Base-by-base conservation (phyloP, 768 basidiomycete genomes). In the Amanita phalloides region DNA sequence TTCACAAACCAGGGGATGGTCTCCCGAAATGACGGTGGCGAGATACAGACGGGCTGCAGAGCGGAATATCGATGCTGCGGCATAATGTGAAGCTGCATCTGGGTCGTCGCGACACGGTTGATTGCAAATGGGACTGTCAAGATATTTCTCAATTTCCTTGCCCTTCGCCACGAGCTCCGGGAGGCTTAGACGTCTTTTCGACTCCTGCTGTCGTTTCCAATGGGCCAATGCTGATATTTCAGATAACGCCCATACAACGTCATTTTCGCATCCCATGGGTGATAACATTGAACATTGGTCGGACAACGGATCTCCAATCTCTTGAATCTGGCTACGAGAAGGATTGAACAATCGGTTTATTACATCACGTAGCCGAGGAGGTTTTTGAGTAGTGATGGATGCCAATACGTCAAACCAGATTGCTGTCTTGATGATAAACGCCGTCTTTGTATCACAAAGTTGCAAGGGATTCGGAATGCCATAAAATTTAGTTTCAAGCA, bases 391-490 rank as follows among this genome's bases (percentile, higher is more conserved):
- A n/a, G 87, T 86, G 47, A 84, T 76, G 1, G 83, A 79, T 6
- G 86, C 87, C 48, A 90, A 73, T 33, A 90, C 86, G 62, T 91
- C 89, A 63, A 90, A 89, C 89, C 89, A 91, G 51, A 90, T 81
- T 13, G 85, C 80, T 25, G 88, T 84, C 65, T 88, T 88, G 67
- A 90, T 74, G 61, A 90, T 82, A 65, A 90, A 90, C 67, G 77
- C 63, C 69, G 74, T 67, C 70, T 79, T 71, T 71, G 74, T 20
- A 61, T 56, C 56, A 57, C 76, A 79, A 13, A 55, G 51, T 32
- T 69, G 53, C 10, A 86, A 70, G 6, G 74, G 73, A 45, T 71
- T 69, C 49, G 68, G 66, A 7, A 75, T 71, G 23, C 72, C 70
- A 30, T 11, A 49, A 11, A 38, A 38, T 21, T 59, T 58, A 57